Evolutionary conservation across 345 rosid genomes (phyloP).

Genomic region (Melaleuca alternifolia): DNA sequence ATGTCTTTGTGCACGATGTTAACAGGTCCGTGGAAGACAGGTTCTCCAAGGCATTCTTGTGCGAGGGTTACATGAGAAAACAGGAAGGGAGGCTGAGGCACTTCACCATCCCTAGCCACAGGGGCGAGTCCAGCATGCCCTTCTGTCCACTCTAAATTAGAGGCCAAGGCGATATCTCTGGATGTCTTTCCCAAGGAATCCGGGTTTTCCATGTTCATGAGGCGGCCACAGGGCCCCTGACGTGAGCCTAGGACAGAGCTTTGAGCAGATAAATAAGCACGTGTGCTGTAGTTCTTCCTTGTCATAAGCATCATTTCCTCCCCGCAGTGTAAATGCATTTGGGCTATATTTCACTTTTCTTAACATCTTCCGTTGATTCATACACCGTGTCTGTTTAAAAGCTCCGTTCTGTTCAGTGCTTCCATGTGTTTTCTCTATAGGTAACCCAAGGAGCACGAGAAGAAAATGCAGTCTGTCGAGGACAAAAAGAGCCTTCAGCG

Average conservation of each 20-base stretch:
- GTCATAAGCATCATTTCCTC: neutral
- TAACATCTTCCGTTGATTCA: neutral
- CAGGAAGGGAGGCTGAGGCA: constrained; percentile 80
- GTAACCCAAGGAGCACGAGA: neutral
- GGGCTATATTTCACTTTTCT: neutral
- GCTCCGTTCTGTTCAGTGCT: neutral
- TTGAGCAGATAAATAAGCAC: neutral
- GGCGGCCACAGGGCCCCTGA: neutral
- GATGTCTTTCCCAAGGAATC: neutral
- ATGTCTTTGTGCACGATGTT: constrained; percentile 85
- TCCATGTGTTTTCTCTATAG: neutral
- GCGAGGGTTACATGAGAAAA: constrained; percentile 62
- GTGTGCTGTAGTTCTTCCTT: neutral
- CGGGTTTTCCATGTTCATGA: neutral
- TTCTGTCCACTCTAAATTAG: constrained; percentile 42
- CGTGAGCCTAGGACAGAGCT: neutral
- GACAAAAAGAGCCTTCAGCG: neutral
- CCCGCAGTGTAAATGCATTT: neutral
- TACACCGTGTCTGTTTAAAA: neutral
- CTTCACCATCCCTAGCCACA: constrained; percentile 72
- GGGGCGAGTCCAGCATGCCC: constrained; percentile 25
- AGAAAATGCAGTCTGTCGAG: neutral
- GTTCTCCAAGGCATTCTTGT: constrained; percentile 64
- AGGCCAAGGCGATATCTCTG: neutral
- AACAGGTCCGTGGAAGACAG: constrained; percentile 65